A percentile compares a stretch with the other conserved stretches of the same genome.
These are phyloP conservation scores for Murraya koenigii DNA, from an alignment of 345 rosid genomes.

Conservation along the genomic window DNA sequence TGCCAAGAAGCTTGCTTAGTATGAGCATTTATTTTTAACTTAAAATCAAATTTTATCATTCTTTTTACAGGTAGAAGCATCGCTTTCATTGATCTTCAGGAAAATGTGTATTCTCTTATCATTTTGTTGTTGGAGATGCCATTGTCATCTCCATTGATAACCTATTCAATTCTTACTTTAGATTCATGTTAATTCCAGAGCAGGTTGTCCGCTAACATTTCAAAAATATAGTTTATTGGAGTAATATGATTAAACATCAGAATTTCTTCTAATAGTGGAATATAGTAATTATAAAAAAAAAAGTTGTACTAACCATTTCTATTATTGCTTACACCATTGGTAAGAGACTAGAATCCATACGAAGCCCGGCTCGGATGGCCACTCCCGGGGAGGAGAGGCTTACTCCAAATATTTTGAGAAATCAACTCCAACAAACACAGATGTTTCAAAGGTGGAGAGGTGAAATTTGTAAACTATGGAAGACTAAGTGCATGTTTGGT, in stretches of 20 bases:
- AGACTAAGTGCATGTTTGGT: too few species aligned
- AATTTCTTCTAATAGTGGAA: background rate
- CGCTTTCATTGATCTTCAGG: conserved; percentile 29
- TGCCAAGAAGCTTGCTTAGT: conserved; percentile 91
- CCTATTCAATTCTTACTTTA: conserved; percentile 19
- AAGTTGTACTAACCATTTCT: background rate
- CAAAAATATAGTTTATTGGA: conserved; percentile 6
- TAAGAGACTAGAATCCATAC: background rate
- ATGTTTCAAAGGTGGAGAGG: too few species aligned
- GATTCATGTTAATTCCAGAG: conserved; percentile 17
- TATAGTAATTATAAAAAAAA: background rate
- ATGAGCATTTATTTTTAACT: conserved; percentile 17
- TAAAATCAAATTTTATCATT: conserved; percentile 26
- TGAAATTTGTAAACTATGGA: too few species aligned
- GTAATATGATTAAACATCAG: conserved; percentile 11
- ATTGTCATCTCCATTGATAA: conserved; percentile 35
- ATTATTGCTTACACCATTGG: background rate
- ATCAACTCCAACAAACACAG: too few species aligned
- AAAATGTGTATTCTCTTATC: conserved; percentile 19
- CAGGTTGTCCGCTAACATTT: conserved; percentile 7
- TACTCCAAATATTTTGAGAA: too few species aligned
- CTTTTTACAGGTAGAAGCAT: conserved; percentile 40
- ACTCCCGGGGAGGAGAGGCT: too few species aligned
- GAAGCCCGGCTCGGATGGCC: too few species aligned
- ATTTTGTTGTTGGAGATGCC: conserved; percentile 34